These are phyloP conservation scores for Salvia splendens DNA, from an alignment of 257 asterid species.

Conservation along the genomic window DNA sequence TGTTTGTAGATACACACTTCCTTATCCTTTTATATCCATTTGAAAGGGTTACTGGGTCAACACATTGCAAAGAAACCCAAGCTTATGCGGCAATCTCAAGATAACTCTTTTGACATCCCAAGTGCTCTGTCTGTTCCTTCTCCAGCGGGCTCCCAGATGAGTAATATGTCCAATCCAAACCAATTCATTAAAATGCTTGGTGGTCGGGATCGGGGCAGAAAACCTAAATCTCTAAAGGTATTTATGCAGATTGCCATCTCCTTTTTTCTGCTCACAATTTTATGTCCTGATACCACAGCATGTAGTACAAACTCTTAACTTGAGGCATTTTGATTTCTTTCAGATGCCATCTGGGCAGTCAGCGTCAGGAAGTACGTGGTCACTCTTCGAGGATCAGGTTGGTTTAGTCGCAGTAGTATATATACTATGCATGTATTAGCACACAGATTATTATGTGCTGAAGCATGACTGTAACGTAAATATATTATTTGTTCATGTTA, in stretches of 20 bases:
- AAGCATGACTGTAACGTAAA: conserved; percentile 17
- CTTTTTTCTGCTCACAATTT: conserved; percentile 13
- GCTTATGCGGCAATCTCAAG: conserved; percentile 65
- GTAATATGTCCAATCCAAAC: conserved; percentile 79
- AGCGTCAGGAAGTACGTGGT: conserved; percentile 81
- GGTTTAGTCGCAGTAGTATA: conserved; percentile 21
- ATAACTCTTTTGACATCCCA: conserved; percentile 70
- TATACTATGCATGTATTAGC: conserved; percentile 21
- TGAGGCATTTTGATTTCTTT: conserved; percentile 39
- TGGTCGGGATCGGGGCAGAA: conserved; percentile 53
- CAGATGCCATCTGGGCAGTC: conserved; percentile 73
- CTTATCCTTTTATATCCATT: conserved; percentile 33
- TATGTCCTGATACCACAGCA: conserved; percentile 21
- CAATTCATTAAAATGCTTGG: conserved; percentile 54
- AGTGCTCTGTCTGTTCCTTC: conserved; percentile 72
- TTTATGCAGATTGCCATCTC: conserved; percentile 27
- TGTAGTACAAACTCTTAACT: conserved; percentile 26
- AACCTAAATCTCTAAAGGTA: conserved; percentile 78
- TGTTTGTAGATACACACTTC: conserved; percentile 26
- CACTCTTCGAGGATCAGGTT: conserved; percentile 93
- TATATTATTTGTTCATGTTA: conserved; percentile 36
- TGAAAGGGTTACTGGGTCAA: conserved; percentile 79
- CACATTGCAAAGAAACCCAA: conserved; percentile 74
- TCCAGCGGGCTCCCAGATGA: conserved; percentile 84
- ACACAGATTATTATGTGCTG: background rate